Base-by-base conservation (phyloP, 2,329 filamentous ascomycete species). In the Ramularia collo-cygni region DNA sequence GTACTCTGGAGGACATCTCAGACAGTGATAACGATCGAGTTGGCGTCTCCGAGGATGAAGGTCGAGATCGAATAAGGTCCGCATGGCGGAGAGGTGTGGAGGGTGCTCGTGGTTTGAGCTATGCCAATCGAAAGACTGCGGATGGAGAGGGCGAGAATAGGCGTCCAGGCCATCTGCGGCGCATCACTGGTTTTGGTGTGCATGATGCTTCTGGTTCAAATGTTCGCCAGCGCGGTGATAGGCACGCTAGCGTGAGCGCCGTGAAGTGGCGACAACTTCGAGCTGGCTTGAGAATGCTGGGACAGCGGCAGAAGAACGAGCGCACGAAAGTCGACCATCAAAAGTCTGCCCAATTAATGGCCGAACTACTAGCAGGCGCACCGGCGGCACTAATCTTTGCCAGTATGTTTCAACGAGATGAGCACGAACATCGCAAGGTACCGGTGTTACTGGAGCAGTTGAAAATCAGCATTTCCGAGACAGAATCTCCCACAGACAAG, bases 401-500 rank as follows among this genome's bases (percentile, higher is more conserved):
- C 6, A 95, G 89, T 58, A 95, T 96, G 85, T 92, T 96, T 54
- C 92, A 96, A 65, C 77, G 92, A 42, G 92, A 98, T 54, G 92
- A 98, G 64, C 86, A 95, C 55, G 88, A 90, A 35, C 92, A 94
- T 64, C 92, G 86, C 65, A 81, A 89, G 43, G 95, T 98, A 42
- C 92, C 92, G 0, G 88, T 98, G 38, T 76, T 98, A 3, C 74
- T 98, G 5, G 92, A 98, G 63, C 92, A 98, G 66, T 74, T 98
- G 43, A 95, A 94, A 62, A 74, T 98, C 44, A 79, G 76, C 42
- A 84, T 98, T 43, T 83, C 80, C 7, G 86, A 95, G 55, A 94
- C 87, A 55, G 70, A 72, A 8, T 78, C 79, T 8, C 76, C 80
- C 44, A 79, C 84, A 30, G 79, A 76, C 51, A 66, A 61, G 47